Percentiles rank a stretch among this genome's conserved stretches.
phyloP scores from a whole-genome alignment of 2,329 filamentous ascomycete species.

The Monilinia fructicola region DNA sequence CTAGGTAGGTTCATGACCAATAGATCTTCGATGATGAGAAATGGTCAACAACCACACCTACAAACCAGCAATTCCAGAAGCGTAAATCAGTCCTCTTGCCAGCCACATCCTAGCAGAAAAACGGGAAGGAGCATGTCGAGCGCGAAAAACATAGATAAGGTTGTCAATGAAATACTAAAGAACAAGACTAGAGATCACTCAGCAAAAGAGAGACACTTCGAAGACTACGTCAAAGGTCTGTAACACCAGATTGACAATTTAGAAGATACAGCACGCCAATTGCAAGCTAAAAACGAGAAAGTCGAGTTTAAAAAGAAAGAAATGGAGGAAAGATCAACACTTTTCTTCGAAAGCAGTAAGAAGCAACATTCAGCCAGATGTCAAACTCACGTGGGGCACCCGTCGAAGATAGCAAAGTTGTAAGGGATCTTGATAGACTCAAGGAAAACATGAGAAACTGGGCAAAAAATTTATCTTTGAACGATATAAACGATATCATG shows the following conservation, averaged over 20 bases:
- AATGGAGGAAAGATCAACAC: background rate
- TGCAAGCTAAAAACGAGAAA: background rate
- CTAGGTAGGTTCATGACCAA: too few relatives aligned
- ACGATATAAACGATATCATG: background rate
- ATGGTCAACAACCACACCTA: background rate
- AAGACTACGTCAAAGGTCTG: background rate
- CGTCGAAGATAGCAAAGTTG: constrained; percentile 19
- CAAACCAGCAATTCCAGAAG: background rate
- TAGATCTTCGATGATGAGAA: background rate
- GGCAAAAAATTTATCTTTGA: constrained; percentile 16
- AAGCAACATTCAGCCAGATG: constrained; percentile 24
- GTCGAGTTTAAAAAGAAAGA: constrained; percentile 1
- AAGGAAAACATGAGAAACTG: constrained; percentile 22
- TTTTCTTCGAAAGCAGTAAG: constrained; percentile 25
- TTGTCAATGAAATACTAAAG: background rate
- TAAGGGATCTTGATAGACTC: constrained; percentile 20
- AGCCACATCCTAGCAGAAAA: background rate
- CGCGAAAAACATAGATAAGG: background rate
- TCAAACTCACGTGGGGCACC: constrained; percentile 17
- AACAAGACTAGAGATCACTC: background rate
- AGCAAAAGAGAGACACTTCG: background rate
- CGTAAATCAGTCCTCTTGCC: background rate
- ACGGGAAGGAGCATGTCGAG: too few relatives aligned
- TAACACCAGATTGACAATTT: background rate
- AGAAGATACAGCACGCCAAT: background rate